A percentile compares a stretch with the other conserved stretches of the same genome.
phyloP scores from a whole-genome alignment of 345 rosid species.

The Nasturtium officinale region DNA sequence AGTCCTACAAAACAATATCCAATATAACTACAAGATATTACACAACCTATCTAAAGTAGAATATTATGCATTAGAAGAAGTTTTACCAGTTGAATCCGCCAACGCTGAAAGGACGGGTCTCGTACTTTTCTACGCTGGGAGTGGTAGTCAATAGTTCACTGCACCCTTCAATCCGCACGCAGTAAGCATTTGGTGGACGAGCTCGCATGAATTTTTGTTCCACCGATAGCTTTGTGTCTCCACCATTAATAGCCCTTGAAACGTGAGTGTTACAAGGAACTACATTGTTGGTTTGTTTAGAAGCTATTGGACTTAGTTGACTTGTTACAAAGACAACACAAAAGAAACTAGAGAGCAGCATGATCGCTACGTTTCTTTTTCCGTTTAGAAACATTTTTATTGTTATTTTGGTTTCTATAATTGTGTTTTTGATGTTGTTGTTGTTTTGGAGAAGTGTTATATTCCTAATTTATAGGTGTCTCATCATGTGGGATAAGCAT shows the following conservation, averaged over 20 bases:
- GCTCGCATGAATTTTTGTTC: background rate
- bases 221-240: background rate
- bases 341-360: background rate
- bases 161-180: background rate
- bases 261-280: slow-evolving; percentile 19
- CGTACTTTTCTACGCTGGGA: background rate
- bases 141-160: background rate
- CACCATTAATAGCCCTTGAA: background rate
- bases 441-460: background rate
- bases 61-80: background rate
- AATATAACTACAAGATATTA: too few species aligned
- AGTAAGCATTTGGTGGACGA: slow-evolving; percentile 26
- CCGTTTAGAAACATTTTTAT: slow-evolving; percentile 2
- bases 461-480: background rate
- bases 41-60: too few species aligned
- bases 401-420: background rate
- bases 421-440: background rate
- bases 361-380: background rate
- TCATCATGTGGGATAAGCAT: too few species aligned
- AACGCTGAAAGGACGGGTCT: slow-evolving; percentile 13
- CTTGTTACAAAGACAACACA: slow-evolving; percentile 3
- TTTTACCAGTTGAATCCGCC: slow-evolving; percentile 32
- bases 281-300: background rate
- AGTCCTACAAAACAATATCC: slow-evolving; percentile 13
- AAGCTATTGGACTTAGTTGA: background rate